Base-by-base conservation (phyloP, 306 rosid species). In the Medicago lupulina region DNA sequence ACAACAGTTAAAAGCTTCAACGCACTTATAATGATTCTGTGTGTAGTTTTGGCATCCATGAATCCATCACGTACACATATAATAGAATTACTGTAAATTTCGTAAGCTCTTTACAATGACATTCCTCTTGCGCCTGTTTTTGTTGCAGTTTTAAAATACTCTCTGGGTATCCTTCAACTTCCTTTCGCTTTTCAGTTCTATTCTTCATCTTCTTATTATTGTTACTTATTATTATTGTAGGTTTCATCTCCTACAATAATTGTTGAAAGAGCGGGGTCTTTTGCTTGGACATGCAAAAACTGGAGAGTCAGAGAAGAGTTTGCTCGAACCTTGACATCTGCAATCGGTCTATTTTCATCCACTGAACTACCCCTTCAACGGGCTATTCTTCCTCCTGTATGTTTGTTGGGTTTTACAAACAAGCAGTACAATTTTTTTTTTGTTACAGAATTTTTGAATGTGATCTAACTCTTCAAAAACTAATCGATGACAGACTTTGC, bases 251-350 rank as follows among this genome's bases (percentile, higher is more conserved):
- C 99, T 9, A 92, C 99, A 36, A 91, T 96, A 84, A 91, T 92
- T 71, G 99, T 96, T 76, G 99, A 96, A 86, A 79, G 99, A 86
- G 97, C 99, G 10, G 99, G 99, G 67, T 87, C 97, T 71, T 92
- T 82, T 86, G 99, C 98, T 47, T 96, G 99, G 99, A 71, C 84
- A 15, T 91, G 92, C 88, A 96, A 76, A 86, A 92, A 97, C 84
- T 92, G 99, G 99, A 92, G 99, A 85, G 91, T 92, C 51, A 87
- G 99, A 70, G 98, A 96, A 82, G 99, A 96, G 85, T 96, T 96
- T 81, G 92, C 88, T 2, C 93, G 99, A 55, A 96, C 99, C 5
- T 97, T 96, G 82, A 96, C 99, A 6, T 88, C 96, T 46, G 98
- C 98, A 70, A 91, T 92, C 78, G 94, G 91, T 68, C 92, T 92